Evolutionary conservation across 1,284 basidiomycete species (phyloP).

Genomic region (Lignosus rhinocerotis): DNA sequence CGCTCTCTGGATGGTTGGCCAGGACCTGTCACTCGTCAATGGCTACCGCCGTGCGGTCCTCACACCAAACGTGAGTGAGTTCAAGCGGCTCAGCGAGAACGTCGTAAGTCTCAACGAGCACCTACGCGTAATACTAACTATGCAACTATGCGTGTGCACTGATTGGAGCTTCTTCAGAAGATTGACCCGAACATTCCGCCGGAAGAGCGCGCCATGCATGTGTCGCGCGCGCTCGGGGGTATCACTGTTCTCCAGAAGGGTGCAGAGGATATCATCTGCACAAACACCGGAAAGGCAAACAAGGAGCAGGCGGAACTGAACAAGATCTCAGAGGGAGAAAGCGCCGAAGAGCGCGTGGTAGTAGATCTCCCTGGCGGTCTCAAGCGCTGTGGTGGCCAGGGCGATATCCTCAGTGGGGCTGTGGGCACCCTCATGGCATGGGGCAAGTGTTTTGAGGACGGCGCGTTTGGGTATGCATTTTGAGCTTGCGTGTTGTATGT

Average conservation of each 20-base stretch:
- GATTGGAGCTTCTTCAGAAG: constrained; percentile 37
- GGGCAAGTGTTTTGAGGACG: constrained; percentile 89
- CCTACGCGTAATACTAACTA: background rate
- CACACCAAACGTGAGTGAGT: constrained; percentile 96
- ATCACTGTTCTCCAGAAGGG: constrained; percentile 96
- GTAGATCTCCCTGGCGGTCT: constrained; percentile 78
- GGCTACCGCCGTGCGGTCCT: constrained; percentile 83
- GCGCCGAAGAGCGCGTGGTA: constrained; percentile 53
- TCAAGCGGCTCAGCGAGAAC: constrained; percentile 79
- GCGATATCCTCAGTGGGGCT: constrained; percentile 88
- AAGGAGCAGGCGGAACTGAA: constrained; percentile 34
- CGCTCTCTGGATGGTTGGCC: constrained; percentile 77
- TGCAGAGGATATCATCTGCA: constrained; percentile 65
- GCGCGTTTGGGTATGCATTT: constrained; percentile 63
- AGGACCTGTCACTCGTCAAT: constrained; percentile 72
- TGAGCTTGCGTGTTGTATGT: background rate
- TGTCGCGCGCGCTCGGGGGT: constrained; percentile 80
- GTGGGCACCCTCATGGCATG: constrained; percentile 92
- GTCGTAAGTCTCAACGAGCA: constrained; percentile 47
- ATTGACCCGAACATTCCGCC: constrained; percentile 50
- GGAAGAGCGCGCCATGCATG: constrained; percentile 53
- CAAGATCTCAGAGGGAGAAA: constrained; percentile 40
- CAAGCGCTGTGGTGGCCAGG: constrained; percentile 95
- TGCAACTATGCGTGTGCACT: background rate
- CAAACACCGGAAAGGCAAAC: constrained; percentile 58